Percentiles rank a stretch among this genome's conserved stretches.
Evolutionary conservation across 202 grass and related monocot species (phyloP).

Genomic region (Schoenoplectus triqueter): DNA sequence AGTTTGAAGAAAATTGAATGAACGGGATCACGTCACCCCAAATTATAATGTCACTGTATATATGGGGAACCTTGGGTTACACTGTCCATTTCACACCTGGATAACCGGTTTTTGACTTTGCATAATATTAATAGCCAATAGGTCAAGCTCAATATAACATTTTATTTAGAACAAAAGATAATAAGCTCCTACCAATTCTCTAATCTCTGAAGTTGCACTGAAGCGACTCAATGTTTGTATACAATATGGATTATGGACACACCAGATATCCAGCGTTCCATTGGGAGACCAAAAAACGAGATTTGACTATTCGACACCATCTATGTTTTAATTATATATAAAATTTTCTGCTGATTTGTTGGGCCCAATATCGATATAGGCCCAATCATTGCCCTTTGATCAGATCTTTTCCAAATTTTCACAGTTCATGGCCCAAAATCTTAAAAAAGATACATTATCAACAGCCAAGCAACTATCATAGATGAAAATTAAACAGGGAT

Average conservation of each 20-base stretch:
- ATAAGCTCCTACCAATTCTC: no score
- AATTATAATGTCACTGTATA: conserved; percentile 5
- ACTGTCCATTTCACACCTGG: not conserved
- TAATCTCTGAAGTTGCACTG: no score
- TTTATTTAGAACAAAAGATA: no score
- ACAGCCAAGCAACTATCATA: no score
- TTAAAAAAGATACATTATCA: not conserved
- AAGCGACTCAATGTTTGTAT: not conserved
- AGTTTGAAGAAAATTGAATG: not conserved
- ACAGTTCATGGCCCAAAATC: not conserved
- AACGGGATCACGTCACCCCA: not conserved
- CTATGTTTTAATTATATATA: not conserved
- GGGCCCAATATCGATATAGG: not conserved
- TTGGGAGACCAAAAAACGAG: no score
- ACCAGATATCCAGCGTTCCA: not conserved
- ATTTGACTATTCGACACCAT: not conserved
- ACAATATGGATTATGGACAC: not conserved
- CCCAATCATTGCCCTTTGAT: not conserved
- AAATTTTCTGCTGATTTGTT: not conserved
- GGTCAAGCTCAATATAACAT: not conserved
- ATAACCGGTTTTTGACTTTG: not conserved
- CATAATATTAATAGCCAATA: no score
- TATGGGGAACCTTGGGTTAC: not conserved
- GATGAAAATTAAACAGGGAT: no score
- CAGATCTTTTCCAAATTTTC: not conserved